Evolutionary conservation across 306 rosid species (phyloP).

Genomic region (Acacia crassicarpa): DNA sequence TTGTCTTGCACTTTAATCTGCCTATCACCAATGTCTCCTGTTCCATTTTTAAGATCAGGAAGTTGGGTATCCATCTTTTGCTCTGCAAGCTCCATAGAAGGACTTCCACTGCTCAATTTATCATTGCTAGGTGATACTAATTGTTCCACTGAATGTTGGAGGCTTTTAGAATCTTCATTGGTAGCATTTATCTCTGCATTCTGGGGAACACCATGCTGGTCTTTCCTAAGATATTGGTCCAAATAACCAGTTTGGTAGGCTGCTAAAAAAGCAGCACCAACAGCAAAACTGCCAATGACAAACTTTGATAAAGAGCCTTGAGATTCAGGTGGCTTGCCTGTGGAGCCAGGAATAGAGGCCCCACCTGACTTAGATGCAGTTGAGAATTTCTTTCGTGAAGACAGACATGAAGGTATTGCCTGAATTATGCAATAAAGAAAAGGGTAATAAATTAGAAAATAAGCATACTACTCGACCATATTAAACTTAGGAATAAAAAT

Average conservation of each 20-base stretch:
- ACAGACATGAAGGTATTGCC: slow-evolving; percentile 54
- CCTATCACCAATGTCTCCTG: slow-evolving; percentile 41
- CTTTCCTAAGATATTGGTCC: slow-evolving; percentile 56
- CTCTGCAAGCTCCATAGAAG: slow-evolving; percentile 44
- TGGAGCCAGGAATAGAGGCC: slow-evolving; percentile 43
- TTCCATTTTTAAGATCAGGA: slow-evolving; percentile 44
- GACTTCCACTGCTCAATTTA: slow-evolving; percentile 37
- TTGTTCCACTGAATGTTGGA: slow-evolving; percentile 41
- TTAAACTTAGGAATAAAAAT: slow-evolving; percentile 10
- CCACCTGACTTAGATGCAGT: slow-evolving; percentile 44
- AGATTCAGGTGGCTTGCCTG: slow-evolving; percentile 52
- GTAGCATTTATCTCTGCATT: slow-evolving; percentile 34
- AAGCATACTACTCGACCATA: neutral
- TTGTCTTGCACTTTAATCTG: slow-evolving; percentile 48
- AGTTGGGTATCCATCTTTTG: slow-evolving; percentile 45
- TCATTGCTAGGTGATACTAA: slow-evolving; percentile 37
- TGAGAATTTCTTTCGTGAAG: slow-evolving; percentile 61
- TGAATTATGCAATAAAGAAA: slow-evolving; percentile 31
- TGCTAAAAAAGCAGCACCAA: slow-evolving; percentile 68
- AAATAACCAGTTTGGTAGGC: slow-evolving; percentile 75
- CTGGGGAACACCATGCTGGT: slow-evolving; percentile 38
- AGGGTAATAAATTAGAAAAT: slow-evolving; percentile 15
- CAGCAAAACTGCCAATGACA: slow-evolving; percentile 63
- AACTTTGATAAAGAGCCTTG: slow-evolving; percentile 46
- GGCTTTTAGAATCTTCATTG: slow-evolving; percentile 37